Evolutionary conservation across 2,329 filamentous ascomycete species (phyloP), one percentile per base, ranked within the genome.

Genomic region (Thielaviopsis musarum): DNA sequence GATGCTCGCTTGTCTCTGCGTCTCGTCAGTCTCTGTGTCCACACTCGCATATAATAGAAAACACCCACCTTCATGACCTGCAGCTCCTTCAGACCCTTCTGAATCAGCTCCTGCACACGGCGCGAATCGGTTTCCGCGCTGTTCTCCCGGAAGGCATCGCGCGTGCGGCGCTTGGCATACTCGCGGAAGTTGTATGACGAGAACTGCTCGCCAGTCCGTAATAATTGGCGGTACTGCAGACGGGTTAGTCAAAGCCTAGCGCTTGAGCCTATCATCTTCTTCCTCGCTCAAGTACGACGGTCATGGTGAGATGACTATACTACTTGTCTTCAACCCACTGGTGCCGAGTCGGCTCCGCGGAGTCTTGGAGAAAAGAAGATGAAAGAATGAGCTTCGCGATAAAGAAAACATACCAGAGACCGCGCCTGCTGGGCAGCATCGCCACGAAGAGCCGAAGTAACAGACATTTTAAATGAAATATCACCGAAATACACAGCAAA

Each of bases 151-250:
- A 97, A 98, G 4, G 88, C 85, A 75, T 97, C 93, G 70, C 81
- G 81, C 70, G 93, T 95, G 71, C 91, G 82, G 69, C 93, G 85
- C 73, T 84, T 87, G 58, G 93, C 91, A 73, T 98, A 98, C 71
- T 96, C 91, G 74, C 93, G 83, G 79, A 96, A 98, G 75, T 97
- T 98, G 77, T 97, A 98, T 66, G 87, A 83, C 63, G 89, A 82
- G 72, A 98, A 97, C 69, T 95, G 87, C 63, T 80, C 78, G 63
- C 89, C 84, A 71, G 93, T 87, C 66, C 91, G 87, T 67, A 97
- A 77, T 66, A 98, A 77, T 68, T 91, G 91, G 65, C 93, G 91
- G 74, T 95, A 97, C 91, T 95, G 64, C 17, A 56, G 41, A 28
- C 38, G 28, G 26, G 52, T 59, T 48, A 59, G 57, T 41, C 21